Conservation (phyloP, 352 stramenopile species). For the Pythium myriotylum region DNA sequence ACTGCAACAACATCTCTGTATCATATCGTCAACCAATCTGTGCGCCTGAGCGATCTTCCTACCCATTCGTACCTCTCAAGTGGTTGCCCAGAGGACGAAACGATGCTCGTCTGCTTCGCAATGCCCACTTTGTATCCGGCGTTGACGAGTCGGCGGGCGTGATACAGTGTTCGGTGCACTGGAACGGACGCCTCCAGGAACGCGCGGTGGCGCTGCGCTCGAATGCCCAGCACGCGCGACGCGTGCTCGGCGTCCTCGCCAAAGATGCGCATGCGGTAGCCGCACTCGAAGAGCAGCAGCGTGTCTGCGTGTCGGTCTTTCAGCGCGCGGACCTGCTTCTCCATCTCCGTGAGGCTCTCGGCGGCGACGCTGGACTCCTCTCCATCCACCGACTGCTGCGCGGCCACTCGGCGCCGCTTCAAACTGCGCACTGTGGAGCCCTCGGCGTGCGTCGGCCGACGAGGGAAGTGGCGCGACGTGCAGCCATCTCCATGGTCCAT, state of each 20-base stretch:
- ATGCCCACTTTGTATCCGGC: conserved; percentile 65
- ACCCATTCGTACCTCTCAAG: conserved; percentile 35
- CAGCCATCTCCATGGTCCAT: too few relatives aligned
- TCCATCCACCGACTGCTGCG: too few relatives aligned
- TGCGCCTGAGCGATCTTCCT: too few relatives aligned
- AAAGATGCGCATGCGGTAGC: conserved; percentile 84
- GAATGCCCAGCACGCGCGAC: conserved; percentile 39
- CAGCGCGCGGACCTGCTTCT: conserved; percentile 72
- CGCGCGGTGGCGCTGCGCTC: conserved; percentile 32
- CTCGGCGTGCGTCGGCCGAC: too few relatives aligned
- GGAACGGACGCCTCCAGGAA: conserved; percentile 61
- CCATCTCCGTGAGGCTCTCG: conserved; percentile 59
- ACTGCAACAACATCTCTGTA: conserved; percentile 45
- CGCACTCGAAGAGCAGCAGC: conserved; percentile 78
- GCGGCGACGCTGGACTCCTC: not conserved
- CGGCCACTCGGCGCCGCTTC: too few relatives aligned
- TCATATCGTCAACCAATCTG: not conserved
- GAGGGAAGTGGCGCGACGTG: too few relatives aligned
- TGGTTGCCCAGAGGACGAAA: conserved; percentile 28
- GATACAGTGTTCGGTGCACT: conserved; percentile 40
- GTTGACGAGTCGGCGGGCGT: conserved; percentile 46
- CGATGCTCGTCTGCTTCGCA: conserved; percentile 65
- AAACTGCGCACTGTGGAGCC: too few relatives aligned
- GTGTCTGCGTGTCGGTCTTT: conserved; percentile 41
- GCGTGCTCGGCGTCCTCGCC: conserved; percentile 65